A percentile compares a stretch with the other conserved stretches of the same genome.
These are phyloP conservation scores for Exserohilum turcica DNA, from an alignment of 2,329 filamentous ascomycete genomes.

Conservation along the genomic window DNA sequence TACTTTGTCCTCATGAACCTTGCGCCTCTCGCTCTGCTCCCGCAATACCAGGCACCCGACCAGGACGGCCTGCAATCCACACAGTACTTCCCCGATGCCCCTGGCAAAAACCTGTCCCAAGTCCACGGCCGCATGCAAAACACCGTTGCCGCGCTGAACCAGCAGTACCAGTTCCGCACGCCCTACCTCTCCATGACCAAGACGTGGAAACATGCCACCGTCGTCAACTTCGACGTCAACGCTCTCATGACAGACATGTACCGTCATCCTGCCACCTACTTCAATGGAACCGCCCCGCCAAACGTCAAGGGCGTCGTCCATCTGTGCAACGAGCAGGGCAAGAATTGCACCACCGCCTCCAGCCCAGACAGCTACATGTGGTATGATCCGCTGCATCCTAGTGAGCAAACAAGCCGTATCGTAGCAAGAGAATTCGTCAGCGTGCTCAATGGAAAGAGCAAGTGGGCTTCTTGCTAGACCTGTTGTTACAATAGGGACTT, in stretches of 20 bases:
- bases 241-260: conserved; percentile 67
- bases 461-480: conserved; percentile 54
- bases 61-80: conserved; percentile 52
- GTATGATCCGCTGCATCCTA: conserved; percentile 76
- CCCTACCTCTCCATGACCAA: conserved; percentile 53
- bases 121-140: conserved; percentile 59
- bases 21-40: conserved; percentile 69
- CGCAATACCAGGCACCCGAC: conserved; percentile 64
- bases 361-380: conserved; percentile 67
- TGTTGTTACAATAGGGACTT: not conserved
- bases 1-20: conserved; percentile 75
- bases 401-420: conserved; percentile 64
- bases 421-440: conserved; percentile 63
- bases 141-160: conserved; percentile 57
- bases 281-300: conserved; percentile 65
- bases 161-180: conserved; percentile 58
- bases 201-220: conserved; percentile 59
- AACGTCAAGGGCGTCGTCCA: conserved; percentile 66
- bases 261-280: conserved; percentile 62
- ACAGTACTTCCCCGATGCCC: conserved; percentile 56
- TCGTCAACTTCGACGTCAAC: conserved; percentile 72
- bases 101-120: conserved; percentile 55
- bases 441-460: conserved; percentile 57
- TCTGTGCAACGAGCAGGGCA: conserved; percentile 55
- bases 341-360: conserved; percentile 43